A percentile compares a stretch with the other conserved stretches of the same genome.
Conservation (phyloP, 2,329 filamentous ascomycete species). For the Hypoxylon sp. region DNA sequence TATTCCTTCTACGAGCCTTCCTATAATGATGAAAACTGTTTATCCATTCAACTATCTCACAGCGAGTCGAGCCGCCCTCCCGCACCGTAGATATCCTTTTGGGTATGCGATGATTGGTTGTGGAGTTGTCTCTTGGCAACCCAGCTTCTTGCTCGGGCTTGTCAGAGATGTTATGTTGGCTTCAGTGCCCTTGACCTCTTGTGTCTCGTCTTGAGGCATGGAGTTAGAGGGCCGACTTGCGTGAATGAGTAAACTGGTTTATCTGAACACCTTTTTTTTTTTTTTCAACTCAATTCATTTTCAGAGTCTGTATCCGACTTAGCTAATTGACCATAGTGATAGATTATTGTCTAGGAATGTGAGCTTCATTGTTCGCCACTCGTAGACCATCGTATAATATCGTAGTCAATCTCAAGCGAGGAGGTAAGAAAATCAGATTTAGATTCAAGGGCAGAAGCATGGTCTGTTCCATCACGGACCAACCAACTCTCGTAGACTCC, state of each 20-base stretch:
- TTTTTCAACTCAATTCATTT: background rate
- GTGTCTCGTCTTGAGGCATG: slow-evolving; percentile 72
- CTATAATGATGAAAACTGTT: slow-evolving; percentile 73
- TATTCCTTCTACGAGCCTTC: slow-evolving; percentile 21
- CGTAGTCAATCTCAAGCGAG: background rate
- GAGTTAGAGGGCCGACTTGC: slow-evolving; percentile 68
- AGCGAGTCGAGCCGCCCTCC: slow-evolving; percentile 78
- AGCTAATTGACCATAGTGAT: slow-evolving; percentile 37
- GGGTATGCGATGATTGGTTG: slow-evolving; percentile 77
- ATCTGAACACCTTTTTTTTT: slow-evolving; percentile 64
- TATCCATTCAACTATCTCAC: slow-evolving; percentile 83
- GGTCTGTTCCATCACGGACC: background rate
- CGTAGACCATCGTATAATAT: slow-evolving; percentile 2
- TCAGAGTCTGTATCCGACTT: slow-evolving; percentile 8
- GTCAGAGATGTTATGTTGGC: slow-evolving; percentile 68
- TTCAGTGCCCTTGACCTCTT: slow-evolving; percentile 66
- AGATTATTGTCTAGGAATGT: background rate
- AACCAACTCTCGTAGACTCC: background rate
- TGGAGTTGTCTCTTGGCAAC: slow-evolving; percentile 73
- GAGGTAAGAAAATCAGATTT: slow-evolving; percentile 12
- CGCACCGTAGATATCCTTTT: slow-evolving; percentile 72
- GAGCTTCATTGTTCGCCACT: background rate
- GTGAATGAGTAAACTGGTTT: slow-evolving; percentile 80
- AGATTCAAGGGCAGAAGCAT: background rate
- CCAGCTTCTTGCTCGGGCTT: slow-evolving; percentile 48